These are phyloP conservation scores for Amanita pallidorosea DNA, from an alignment of 768 basidiomycete genomes.

Conservation along the genomic window DNA sequence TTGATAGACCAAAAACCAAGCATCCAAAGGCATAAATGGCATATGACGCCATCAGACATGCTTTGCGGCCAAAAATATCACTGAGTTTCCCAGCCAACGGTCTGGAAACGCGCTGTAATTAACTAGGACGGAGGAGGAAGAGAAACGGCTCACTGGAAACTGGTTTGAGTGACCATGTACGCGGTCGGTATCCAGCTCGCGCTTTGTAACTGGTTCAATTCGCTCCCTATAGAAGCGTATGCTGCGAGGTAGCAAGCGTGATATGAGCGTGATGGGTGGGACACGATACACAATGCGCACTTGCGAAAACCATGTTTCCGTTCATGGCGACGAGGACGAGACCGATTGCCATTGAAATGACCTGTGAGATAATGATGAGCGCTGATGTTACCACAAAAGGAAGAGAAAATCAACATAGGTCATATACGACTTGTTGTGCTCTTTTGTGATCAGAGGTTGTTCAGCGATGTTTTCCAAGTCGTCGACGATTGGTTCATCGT, in stretches of 20 bases:
- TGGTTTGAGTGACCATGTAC: slow-evolving; percentile 50
- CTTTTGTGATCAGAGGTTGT: not conserved
- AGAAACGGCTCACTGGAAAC: slow-evolving; percentile 40
- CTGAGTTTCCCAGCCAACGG: slow-evolving; percentile 56
- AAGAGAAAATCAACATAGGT: not conserved
- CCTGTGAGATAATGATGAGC: slow-evolving; percentile 12
- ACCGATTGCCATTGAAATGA: slow-evolving; percentile 38
- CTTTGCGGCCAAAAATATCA: slow-evolving; percentile 56
- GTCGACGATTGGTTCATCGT: not conserved
- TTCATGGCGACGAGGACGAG: slow-evolving; percentile 42
- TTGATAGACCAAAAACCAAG: slow-evolving; percentile 40
- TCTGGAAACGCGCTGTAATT: slow-evolving; percentile 16
- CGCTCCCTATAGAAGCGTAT: slow-evolving; percentile 46
- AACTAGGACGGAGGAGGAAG: not conserved
- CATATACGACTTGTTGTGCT: not conserved
- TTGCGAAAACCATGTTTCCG: slow-evolving; percentile 38
- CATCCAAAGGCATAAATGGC: slow-evolving; percentile 42
- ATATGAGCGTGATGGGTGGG: not conserved
- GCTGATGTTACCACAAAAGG: slow-evolving; percentile 1
- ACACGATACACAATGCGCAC: slow-evolving; percentile 12
- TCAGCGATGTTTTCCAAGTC: not conserved
- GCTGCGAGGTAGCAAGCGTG: slow-evolving; percentile 17
- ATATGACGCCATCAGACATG: slow-evolving; percentile 46
- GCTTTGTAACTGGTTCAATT: slow-evolving; percentile 50
- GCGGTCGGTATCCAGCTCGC: slow-evolving; percentile 61